Evolutionary conservation across 129 eudicot genomes (phyloP).

Genomic region (Saposhnikovia divaricata): DNA sequence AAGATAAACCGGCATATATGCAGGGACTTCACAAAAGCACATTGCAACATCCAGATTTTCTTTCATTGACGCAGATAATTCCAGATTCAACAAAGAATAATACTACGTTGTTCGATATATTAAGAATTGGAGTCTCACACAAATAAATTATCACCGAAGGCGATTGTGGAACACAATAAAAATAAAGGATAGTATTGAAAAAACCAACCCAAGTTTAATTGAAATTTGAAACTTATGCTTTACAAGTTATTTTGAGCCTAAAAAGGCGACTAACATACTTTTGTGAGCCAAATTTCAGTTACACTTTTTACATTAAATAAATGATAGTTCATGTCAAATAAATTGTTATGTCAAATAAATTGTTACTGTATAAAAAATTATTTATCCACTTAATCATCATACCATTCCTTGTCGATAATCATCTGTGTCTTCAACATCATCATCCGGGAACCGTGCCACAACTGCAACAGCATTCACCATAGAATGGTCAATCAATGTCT

Average conservation of each 20-base stretch:
- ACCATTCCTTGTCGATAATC: slow-evolving; percentile 90
- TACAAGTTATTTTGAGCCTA: neutral
- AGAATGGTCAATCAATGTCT: slow-evolving; percentile 35
- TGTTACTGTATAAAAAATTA: neutral
- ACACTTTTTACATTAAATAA: neutral
- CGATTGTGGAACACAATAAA: neutral
- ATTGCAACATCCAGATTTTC: neutral
- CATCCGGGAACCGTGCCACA: slow-evolving; percentile 95
- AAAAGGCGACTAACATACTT: neutral
- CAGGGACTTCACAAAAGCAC: neutral
- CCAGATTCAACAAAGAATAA: neutral
- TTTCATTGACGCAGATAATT: neutral
- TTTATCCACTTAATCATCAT: neutral
- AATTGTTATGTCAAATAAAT: neutral
- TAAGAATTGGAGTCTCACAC: neutral
- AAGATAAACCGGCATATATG: neutral
- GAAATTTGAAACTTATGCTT: neutral
- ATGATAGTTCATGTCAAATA: neutral
- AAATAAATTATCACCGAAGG: neutral
- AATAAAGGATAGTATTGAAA: neutral
- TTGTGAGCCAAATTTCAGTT: neutral
- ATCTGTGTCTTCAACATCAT: slow-evolving; percentile 61
- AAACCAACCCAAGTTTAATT: neutral
- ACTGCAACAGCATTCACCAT: slow-evolving; percentile 85
- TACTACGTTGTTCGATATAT: neutral